These are phyloP conservation scores for Russula dissimulans DNA, from an alignment of 768 basidiomycete genomes.

Conservation along the genomic window DNA sequence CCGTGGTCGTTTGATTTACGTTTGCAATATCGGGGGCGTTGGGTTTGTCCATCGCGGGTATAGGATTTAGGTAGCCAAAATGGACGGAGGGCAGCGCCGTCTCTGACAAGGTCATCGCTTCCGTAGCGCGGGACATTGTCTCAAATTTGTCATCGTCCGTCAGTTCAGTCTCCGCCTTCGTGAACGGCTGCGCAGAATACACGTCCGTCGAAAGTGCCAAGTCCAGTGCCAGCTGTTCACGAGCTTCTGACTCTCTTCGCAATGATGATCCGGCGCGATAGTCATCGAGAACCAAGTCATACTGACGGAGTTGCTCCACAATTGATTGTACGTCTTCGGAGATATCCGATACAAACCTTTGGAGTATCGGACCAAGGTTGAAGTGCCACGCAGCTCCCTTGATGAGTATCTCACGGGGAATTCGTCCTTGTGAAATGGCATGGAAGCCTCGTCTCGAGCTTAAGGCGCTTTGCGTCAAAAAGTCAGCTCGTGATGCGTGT, in stretches of 20 bases:
- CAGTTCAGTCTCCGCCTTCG: slow-evolving; percentile 16
- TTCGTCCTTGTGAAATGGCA: slow-evolving; percentile 39
- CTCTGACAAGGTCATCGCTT: slow-evolving; percentile 40
- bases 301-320: slow-evolving; percentile 33
- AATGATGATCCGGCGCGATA: slow-evolving; percentile 33
- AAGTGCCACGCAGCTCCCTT: slow-evolving; percentile 45
- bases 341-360: slow-evolving; percentile 33
- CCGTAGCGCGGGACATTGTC: slow-evolving; percentile 45
- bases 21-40: background rate
- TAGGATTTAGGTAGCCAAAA: slow-evolving; percentile 56
- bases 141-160: slow-evolving; percentile 34
- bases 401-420: slow-evolving; percentile 33
- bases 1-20: background rate
- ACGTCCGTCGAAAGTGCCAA: slow-evolving; percentile 49
- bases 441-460: slow-evolving; percentile 45
- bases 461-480: slow-evolving; percentile 46
- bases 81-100: slow-evolving; percentile 44
- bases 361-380: slow-evolving; percentile 39
- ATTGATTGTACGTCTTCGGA: slow-evolving; percentile 29
- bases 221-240: slow-evolving; percentile 56
- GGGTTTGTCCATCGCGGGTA: slow-evolving; percentile 27
- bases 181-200: slow-evolving; percentile 40
- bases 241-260: slow-evolving; percentile 43
- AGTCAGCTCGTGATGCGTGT: slow-evolving; percentile 40
- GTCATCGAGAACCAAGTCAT: slow-evolving; percentile 34